Conservation (phyloP, 352 stramenopile species). For the Phytopythium ostracodes region DNA sequence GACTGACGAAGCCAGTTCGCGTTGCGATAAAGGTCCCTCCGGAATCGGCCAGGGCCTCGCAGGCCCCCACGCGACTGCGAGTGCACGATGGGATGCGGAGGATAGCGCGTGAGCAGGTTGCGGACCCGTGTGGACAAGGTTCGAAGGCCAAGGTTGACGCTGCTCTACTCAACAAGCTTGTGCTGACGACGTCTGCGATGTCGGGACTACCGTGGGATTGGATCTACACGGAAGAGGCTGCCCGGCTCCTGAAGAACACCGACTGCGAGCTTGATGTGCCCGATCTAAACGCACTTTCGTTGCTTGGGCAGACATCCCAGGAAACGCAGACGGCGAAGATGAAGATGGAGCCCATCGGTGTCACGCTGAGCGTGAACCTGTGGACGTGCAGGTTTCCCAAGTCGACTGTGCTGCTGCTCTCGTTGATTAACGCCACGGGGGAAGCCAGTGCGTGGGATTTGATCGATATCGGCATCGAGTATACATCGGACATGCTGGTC, state of each 20-base stretch:
- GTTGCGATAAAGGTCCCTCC: neutral
- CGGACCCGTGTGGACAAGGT: neutral
- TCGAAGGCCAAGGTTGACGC: neutral
- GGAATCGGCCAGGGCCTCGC: neutral
- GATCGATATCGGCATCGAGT: slow-evolving; percentile 47
- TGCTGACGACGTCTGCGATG: slow-evolving; percentile 42
- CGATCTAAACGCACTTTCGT: slow-evolving; percentile 16
- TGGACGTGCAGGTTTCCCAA: slow-evolving; percentile 52
- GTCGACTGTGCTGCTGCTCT: slow-evolving; percentile 56
- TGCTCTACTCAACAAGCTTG: slow-evolving; percentile 27
- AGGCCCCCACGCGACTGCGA: neutral
- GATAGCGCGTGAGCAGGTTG: neutral
- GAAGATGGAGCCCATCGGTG: slow-evolving; percentile 48
- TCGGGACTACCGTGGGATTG: slow-evolving; percentile 50
- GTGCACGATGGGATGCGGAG: neutral
- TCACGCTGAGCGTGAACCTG: slow-evolving; percentile 63
- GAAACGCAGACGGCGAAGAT: slow-evolving; percentile 58
- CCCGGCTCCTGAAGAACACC: slow-evolving; percentile 21
- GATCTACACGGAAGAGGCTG: slow-evolving; percentile 46
- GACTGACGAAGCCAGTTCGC: neutral
- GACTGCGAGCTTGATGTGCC: slow-evolving; percentile 26
- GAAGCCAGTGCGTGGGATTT: slow-evolving; percentile 57
- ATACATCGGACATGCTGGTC: slow-evolving; percentile 36
- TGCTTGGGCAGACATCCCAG: slow-evolving; percentile 18
- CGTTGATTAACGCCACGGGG: slow-evolving; percentile 61